phyloP scores from a whole-genome alignment of 805 yeast species.

The Myxozyma monticola region DNA sequence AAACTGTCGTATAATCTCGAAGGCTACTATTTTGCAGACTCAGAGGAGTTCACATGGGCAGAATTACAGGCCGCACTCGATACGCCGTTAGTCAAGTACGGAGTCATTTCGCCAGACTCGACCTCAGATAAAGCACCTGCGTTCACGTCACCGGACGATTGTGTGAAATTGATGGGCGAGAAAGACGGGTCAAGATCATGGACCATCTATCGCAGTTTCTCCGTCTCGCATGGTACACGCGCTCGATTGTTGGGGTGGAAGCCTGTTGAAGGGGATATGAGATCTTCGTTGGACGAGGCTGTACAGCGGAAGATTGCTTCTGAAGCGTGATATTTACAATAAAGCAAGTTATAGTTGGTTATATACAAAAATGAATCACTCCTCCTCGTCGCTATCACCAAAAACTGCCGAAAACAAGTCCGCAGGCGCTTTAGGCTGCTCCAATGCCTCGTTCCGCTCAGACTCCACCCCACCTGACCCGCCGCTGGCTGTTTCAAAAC shows the following conservation, averaged over 20 bases:
- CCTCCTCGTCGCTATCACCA: too few relatives aligned
- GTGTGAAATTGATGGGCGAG: background rate
- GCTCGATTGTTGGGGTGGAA: constrained; percentile 24
- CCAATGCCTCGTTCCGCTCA: constrained; percentile 30
- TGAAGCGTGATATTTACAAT: too few relatives aligned
- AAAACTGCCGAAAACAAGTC: constrained; percentile 33
- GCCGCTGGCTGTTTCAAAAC: background rate
- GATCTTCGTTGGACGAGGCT: constrained; percentile 30
- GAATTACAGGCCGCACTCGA: constrained; percentile 36
- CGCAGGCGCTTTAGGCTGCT: constrained; percentile 26
- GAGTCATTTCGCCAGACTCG: constrained; percentile 9
- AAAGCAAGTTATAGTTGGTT: too few relatives aligned
- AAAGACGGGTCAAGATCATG: background rate
- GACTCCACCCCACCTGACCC: constrained; percentile 12
- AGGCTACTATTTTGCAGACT: constrained; percentile 44
- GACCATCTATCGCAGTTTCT: constrained; percentile 10
- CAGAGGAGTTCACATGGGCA: constrained; percentile 40
- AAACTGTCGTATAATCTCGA: constrained; percentile 37
- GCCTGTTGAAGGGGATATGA: constrained; percentile 12
- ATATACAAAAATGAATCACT: too few relatives aligned
- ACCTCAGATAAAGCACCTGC: constrained; percentile 7
- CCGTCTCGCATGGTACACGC: constrained; percentile 15
- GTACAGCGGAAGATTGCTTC: too few relatives aligned
- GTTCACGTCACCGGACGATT: background rate
- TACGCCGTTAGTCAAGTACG: constrained; percentile 28